phyloP scores from a whole-genome alignment of 1,139 yeast genomes.

The Saccharomyces hybrid region DNA sequence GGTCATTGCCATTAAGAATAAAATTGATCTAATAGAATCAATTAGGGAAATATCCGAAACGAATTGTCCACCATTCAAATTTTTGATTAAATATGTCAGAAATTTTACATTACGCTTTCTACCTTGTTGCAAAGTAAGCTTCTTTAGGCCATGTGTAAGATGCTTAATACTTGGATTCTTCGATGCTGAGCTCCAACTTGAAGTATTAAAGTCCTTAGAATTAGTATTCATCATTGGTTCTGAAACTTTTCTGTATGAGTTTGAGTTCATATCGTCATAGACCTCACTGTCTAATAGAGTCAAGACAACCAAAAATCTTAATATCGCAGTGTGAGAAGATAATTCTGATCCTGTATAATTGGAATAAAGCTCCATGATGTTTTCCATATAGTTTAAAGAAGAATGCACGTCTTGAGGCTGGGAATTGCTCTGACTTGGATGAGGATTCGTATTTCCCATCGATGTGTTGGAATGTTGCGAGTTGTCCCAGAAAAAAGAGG shows the following conservation, averaged over 20 bases:
- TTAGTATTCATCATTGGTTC: constrained; percentile 6
- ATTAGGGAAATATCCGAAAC: constrained; percentile 22
- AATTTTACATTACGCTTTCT: constrained; percentile 16
- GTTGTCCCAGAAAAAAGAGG: not conserved
- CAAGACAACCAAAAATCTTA: constrained; percentile 22
- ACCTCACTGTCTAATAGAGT: constrained; percentile 23
- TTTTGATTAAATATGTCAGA: constrained; percentile 18
- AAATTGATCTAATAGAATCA: constrained; percentile 17
- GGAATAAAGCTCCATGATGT: constrained; percentile 20
- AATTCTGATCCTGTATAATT: constrained; percentile 21
- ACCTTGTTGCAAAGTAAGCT: constrained; percentile 16
- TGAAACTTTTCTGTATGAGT: constrained; percentile 21
- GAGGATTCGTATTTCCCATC: not conserved
- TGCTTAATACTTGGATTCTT: constrained; percentile 14
- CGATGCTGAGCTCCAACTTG: not conserved
- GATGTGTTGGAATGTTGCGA: not conserved
- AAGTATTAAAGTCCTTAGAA: not conserved
- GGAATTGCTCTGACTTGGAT: not conserved
- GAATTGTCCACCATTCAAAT: constrained; percentile 16
- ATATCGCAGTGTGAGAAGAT: constrained; percentile 21
- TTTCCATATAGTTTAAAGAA: constrained; percentile 12
- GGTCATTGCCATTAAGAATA: constrained; percentile 15
- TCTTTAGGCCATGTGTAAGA: constrained; percentile 21
- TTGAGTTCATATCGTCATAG: constrained; percentile 21
- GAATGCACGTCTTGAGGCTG: constrained; percentile 2